Conservation (phyloP, 257 asterid genomes). For the Rehmannia glutinosa region DNA sequence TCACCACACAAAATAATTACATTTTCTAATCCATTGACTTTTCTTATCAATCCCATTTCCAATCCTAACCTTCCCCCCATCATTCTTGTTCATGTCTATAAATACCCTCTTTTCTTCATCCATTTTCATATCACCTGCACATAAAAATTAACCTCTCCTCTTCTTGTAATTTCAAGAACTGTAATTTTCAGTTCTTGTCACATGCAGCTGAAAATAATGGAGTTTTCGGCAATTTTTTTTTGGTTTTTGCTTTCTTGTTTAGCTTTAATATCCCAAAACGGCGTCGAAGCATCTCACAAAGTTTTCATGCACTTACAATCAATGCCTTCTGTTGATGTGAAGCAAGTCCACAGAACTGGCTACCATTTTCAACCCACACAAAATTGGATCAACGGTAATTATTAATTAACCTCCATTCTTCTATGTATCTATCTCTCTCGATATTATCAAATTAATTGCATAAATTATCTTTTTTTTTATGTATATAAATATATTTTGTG, state of each 20-base stretch:
- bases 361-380: slow-evolving; percentile 47
- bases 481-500: too few species aligned
- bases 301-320: slow-evolving; percentile 28
- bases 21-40: not conserved
- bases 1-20: not conserved
- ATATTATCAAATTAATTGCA: too few species aligned
- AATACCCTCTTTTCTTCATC: not conserved
- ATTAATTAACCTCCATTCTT: not conserved
- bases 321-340: not conserved
- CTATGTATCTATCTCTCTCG: not conserved
- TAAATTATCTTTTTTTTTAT: too few species aligned
- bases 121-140: not conserved
- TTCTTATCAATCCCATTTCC: not conserved
- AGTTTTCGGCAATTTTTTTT: not conserved
- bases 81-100: not conserved
- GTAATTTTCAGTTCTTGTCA: not conserved
- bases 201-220: slow-evolving; percentile 7
- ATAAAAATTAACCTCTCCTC: not conserved
- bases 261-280: slow-evolving; percentile 14
- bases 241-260: not conserved
- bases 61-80: not conserved
- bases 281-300: slow-evolving; percentile 30
- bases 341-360: slow-evolving; percentile 34
- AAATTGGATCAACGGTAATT: slow-evolving; percentile 52
- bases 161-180: not conserved